phyloP scores from a whole-genome alignment of 441 rosid species.

The Arabidopsis lyrata region DNA sequence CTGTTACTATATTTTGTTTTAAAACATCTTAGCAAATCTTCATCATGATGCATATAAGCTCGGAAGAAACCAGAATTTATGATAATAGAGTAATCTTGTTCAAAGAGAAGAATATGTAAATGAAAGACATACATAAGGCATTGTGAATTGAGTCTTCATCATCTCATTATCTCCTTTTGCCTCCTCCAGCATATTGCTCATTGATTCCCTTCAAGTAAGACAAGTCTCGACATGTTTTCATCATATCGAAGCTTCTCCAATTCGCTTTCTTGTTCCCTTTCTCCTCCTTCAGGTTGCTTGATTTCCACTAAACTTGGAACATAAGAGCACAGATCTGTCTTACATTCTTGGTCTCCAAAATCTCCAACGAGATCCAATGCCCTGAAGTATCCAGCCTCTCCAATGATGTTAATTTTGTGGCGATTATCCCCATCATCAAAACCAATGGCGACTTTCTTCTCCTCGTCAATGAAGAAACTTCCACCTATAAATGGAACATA shows the following conservation, averaged over 20 bases:
- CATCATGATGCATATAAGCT: neutral
- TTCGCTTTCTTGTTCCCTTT: slow-evolving; percentile 1
- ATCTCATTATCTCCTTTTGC: neutral
- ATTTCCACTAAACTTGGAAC: slow-evolving; percentile 24
- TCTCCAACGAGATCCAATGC: neutral
- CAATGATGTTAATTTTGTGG: neutral
- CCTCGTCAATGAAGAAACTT: slow-evolving; percentile 10
- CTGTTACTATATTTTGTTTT: neutral
- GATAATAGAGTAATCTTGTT: neutral
- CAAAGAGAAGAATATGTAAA: neutral
- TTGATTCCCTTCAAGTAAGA: neutral
- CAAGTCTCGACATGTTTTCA: slow-evolving; percentile 9
- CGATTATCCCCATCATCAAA: neutral
- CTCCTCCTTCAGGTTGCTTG: neutral
- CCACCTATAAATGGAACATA: neutral
- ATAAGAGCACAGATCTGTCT: slow-evolving; percentile 3
- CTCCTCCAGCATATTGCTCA: neutral
- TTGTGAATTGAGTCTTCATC: neutral
- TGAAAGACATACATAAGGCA: neutral
- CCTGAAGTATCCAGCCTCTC: neutral
- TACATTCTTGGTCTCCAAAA: neutral
- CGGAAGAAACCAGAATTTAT: neutral
- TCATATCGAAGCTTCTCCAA: neutral
- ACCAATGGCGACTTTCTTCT: slow-evolving; percentile 6
- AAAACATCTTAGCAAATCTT: neutral